Percentiles rank a stretch among this genome's conserved stretches.
These are phyloP conservation scores for Uronychia setigera DNA, from an alignment of 73 alveolate genomes.

Conservation along the genomic window DNA sequence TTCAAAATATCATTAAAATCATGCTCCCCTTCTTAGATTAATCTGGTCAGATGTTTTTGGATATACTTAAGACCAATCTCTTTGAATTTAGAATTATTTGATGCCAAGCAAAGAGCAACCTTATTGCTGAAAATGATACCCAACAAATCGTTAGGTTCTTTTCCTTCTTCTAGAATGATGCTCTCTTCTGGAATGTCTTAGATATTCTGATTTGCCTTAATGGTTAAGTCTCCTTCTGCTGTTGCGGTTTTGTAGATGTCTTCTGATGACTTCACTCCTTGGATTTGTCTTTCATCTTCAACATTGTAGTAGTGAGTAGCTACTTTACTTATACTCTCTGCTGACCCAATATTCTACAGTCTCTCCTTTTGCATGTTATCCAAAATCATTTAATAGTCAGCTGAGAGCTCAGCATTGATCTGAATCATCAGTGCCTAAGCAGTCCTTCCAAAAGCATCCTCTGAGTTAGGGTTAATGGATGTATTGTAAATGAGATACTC, in stretches of 20 bases:
- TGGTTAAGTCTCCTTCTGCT: conserved; percentile 27
- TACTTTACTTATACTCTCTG: background rate
- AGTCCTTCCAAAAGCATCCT: background rate
- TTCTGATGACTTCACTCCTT: conserved; percentile 38
- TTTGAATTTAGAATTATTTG: conserved; percentile 45
- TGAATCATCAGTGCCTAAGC: background rate
- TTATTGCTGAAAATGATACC: conserved; percentile 41
- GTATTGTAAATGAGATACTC: conserved; percentile 11
- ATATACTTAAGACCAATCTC: conserved; percentile 52
- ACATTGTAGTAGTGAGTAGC: conserved; percentile 69
- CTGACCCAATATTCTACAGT: background rate
- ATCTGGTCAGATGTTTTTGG: conserved; percentile 5
- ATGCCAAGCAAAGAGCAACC: conserved; percentile 42
- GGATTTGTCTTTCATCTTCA: conserved; percentile 62
- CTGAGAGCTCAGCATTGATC: background rate
- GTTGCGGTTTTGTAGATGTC: conserved; percentile 29
- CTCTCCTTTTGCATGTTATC: background rate
- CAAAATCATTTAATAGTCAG: background rate
- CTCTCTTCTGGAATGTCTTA: conserved; percentile 45
- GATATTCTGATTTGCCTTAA: conserved; percentile 9
- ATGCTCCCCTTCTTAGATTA: background rate
- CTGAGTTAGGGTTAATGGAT: background rate
- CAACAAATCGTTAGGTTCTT: conserved; percentile 30
- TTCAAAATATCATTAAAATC: background rate
- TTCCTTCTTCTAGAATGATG: conserved; percentile 58